phyloP scores from a whole-genome alignment of 148 eudicot species.

The Fagopyrum homotropicum region DNA sequence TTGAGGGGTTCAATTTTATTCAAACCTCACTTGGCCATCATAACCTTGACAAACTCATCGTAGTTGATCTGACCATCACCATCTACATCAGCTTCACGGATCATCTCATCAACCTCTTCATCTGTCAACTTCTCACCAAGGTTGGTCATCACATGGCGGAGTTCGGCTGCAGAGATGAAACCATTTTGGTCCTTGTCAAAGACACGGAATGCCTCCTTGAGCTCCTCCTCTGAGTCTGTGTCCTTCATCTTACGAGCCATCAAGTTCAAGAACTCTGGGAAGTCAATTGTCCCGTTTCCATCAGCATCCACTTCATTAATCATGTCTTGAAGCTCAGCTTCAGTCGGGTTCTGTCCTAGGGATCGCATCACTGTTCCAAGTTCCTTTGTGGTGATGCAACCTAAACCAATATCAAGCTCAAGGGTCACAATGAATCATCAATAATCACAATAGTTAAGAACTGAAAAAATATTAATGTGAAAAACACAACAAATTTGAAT shows the following conservation, averaged over 20 bases:
- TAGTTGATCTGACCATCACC: conserved; percentile 82
- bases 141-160: conserved; percentile 81
- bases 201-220: conserved; percentile 78
- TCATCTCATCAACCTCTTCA: conserved; percentile 83
- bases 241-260: conserved; percentile 85
- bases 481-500: too few species aligned
- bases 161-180: conserved; percentile 76
- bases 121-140: conserved; percentile 77
- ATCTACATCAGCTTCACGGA: conserved; percentile 70
- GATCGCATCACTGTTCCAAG: conserved; percentile 86
- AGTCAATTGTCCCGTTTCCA: conserved; percentile 69
- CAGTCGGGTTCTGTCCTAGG: conserved; percentile 78
- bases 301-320: conserved; percentile 68
- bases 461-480: too few species aligned
- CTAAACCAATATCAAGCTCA: conserved; percentile 17
- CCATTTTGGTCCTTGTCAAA: conserved; percentile 84
- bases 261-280: conserved; percentile 70
- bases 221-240: conserved; percentile 78
- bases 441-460: too few species aligned
- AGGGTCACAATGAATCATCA: too few species aligned
- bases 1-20: background rate
- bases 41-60: conserved; percentile 71
- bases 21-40: conserved; percentile 56
- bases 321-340: conserved; percentile 86
- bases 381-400: conserved; percentile 84